phyloP scores from a whole-genome alignment of 495 filamentous ascomycete species.

The Durotheca rogersii region DNA sequence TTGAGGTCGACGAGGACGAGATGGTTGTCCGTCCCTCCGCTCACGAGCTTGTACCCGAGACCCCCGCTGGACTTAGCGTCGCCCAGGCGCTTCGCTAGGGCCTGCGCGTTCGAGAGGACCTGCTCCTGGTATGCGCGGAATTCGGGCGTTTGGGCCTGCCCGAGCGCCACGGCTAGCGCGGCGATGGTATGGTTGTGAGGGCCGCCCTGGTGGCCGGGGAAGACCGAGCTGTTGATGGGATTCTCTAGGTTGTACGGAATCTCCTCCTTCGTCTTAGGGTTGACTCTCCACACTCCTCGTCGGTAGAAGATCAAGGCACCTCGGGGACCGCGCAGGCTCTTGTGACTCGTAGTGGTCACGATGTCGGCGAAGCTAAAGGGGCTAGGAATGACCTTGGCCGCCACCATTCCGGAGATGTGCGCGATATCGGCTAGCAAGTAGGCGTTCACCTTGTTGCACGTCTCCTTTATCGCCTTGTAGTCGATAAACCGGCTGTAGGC shows the following conservation, averaged over 20 bases:
- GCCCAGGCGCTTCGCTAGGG: slow-evolving; percentile 74
- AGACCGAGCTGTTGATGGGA: slow-evolving; percentile 94
- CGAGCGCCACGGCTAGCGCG: slow-evolving; percentile 86
- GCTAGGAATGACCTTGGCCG: slow-evolving; percentile 82
- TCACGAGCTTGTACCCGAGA: slow-evolving; percentile 87
- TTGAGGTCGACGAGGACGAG: slow-evolving; percentile 94
- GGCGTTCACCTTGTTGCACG: slow-evolving; percentile 84
- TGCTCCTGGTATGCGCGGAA: slow-evolving; percentile 87
- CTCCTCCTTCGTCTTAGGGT: slow-evolving; percentile 80
- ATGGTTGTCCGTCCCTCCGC: slow-evolving; percentile 95
- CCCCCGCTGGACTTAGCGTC: slow-evolving; percentile 70
- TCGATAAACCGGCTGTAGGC: slow-evolving; percentile 95
- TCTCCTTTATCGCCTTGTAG: slow-evolving; percentile 82
- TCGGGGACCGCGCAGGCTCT: slow-evolving; percentile 89
- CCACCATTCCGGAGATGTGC: slow-evolving; percentile 94
- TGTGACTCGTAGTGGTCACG: slow-evolving; percentile 98
- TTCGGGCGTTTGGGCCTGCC: slow-evolving; percentile 86
- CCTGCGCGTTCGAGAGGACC: slow-evolving; percentile 83
- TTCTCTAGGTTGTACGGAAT: slow-evolving; percentile 88
- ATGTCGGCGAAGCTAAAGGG: slow-evolving; percentile 91
- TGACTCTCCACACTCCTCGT: slow-evolving; percentile 79
- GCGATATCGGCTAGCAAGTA: slow-evolving; percentile 96
- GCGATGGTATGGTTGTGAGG: slow-evolving; percentile 99
- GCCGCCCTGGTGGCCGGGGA: slow-evolving; percentile 98
- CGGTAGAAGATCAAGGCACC: slow-evolving; percentile 99